Evolutionary conservation across 1,139 yeast species (phyloP).

Genomic region (Hansenula sp.): DNA sequence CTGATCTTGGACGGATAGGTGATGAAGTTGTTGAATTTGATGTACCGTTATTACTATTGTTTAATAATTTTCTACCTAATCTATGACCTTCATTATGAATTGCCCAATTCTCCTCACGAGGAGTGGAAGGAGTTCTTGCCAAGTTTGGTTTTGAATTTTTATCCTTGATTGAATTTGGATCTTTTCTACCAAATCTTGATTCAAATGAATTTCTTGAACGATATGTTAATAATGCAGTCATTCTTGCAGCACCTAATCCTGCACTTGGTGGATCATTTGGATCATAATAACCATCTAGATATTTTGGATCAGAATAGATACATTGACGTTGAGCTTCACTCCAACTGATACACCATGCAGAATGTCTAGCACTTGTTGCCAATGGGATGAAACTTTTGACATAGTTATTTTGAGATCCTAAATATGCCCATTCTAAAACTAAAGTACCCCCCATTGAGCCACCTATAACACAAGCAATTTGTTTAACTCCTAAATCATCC

Average conservation of each 20-base stretch:
- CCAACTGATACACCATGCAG: conserved; percentile 99
- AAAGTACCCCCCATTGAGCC: conserved; percentile 99
- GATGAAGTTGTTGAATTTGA: conserved; percentile 6
- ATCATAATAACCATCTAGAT: conserved; percentile 80
- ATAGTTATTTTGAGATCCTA: conserved; percentile 51
- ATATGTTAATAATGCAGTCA: conserved; percentile 92
- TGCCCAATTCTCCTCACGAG: conserved; percentile 52
- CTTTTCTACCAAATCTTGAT: conserved; percentile 78
- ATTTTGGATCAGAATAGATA: conserved; percentile 91
- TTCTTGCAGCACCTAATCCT: conserved; percentile 94
- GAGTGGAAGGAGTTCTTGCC: conserved; percentile 29
- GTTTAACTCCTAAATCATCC: conserved; percentile 66
- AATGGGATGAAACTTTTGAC: conserved; percentile 75
- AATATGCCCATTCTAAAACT: conserved; percentile 82
- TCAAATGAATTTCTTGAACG: conserved; percentile 92
- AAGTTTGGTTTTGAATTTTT: conserved; percentile 26
- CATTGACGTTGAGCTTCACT: conserved; percentile 97
- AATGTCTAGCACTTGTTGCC: conserved; percentile 91
- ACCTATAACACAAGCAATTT: conserved; percentile 83
- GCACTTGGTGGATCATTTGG: conserved; percentile 74
- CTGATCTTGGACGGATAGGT: conserved; percentile 5
- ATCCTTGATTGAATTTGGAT: conserved; percentile 39
- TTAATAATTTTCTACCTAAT: conserved; percentile 20
- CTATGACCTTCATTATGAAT: conserved; percentile 65
- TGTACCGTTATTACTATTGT: conserved; percentile 14